Conservation (phyloP, 352 stramenopile genomes). For the Globisporangium cederbergense region DNA sequence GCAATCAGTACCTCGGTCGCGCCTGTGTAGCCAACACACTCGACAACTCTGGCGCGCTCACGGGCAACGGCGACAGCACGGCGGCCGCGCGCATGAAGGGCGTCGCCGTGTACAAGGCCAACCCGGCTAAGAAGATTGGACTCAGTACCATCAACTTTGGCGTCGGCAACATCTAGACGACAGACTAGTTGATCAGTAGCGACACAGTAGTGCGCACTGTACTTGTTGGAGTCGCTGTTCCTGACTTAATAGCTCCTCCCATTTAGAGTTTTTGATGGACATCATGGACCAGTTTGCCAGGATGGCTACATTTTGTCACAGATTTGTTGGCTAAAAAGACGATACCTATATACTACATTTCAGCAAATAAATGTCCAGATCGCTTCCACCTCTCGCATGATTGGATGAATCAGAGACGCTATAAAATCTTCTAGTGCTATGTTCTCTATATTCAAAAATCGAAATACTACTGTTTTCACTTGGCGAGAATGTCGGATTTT, state of each 20-base stretch:
- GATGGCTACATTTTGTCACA: not conserved
- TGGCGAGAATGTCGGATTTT: too few relatives aligned
- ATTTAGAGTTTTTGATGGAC: too few relatives aligned
- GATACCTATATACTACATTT: not conserved
- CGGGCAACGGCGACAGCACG: constrained; percentile 1
- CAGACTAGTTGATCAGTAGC: not conserved
- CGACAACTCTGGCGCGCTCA: constrained; percentile 3
- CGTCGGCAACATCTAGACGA: constrained; percentile 6
- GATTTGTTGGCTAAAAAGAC: not conserved
- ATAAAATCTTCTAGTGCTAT: too few relatives aligned
- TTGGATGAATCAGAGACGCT: not conserved
- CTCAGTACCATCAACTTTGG: constrained; percentile 10
- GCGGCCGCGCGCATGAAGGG: constrained; percentile 11
- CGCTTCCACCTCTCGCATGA: not conserved
- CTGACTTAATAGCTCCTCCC: too few relatives aligned
- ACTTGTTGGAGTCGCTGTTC: too few relatives aligned
- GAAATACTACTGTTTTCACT: too few relatives aligned
- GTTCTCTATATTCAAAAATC: too few relatives aligned
- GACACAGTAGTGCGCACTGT: too few relatives aligned
- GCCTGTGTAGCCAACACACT: constrained; percentile 10
- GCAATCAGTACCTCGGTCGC: constrained; percentile 9
- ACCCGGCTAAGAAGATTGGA: not conserved
- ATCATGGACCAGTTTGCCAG: not conserved
- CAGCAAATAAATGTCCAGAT: not conserved
- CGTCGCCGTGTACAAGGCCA: constrained; percentile 9